phyloP scores from a whole-genome alignment of 1,139 yeast genomes.

The Geotrichum australiense region DNA sequence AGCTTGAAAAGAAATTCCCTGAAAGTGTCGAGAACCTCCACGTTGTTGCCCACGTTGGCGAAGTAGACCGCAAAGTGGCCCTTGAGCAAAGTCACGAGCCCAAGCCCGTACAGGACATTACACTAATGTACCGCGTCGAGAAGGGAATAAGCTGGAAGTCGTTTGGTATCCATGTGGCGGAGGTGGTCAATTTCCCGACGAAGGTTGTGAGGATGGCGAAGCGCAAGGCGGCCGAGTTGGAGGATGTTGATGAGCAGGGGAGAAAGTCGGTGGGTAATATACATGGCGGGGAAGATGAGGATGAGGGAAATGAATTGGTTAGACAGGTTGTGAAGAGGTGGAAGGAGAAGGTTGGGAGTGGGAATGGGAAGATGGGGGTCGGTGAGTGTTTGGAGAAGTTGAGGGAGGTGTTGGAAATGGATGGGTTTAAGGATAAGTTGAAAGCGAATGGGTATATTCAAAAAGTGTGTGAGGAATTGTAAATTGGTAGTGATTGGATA shows the following conservation, averaged over 20 bases:
- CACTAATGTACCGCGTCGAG: slow-evolving; percentile 82
- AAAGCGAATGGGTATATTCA: slow-evolving; percentile 19
- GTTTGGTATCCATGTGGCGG: slow-evolving; percentile 96
- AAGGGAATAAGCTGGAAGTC: slow-evolving; percentile 91
- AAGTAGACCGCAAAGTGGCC: slow-evolving; percentile 27
- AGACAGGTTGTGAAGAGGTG: slow-evolving; percentile 54
- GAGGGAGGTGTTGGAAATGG: slow-evolving; percentile 30
- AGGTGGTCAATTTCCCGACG: slow-evolving; percentile 82
- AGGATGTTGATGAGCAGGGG: slow-evolving; percentile 47
- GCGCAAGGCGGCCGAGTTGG: slow-evolving; percentile 83
- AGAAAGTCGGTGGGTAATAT: slow-evolving; percentile 29
- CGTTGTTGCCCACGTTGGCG: slow-evolving; percentile 86
- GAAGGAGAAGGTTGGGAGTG: slow-evolving; percentile 42
- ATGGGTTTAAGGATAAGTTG: slow-evolving; percentile 17
- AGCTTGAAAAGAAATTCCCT: slow-evolving; percentile 53
- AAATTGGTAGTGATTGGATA: too few relatives aligned
- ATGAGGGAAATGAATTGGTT: slow-evolving; percentile 50
- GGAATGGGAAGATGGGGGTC: slow-evolving; percentile 35
- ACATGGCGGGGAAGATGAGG: slow-evolving; percentile 45
- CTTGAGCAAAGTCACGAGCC: slow-evolving; percentile 23
- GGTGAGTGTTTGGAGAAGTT: slow-evolving; percentile 40
- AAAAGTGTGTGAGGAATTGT: too few relatives aligned
- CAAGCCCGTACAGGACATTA: slow-evolving; percentile 49
- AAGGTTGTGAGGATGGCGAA: slow-evolving; percentile 93
- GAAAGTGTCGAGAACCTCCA: slow-evolving; percentile 70